phyloP scores from a whole-genome alignment of 225 moss, liverwort and hornwort genomes.

The Physcomitrium patens region DNA sequence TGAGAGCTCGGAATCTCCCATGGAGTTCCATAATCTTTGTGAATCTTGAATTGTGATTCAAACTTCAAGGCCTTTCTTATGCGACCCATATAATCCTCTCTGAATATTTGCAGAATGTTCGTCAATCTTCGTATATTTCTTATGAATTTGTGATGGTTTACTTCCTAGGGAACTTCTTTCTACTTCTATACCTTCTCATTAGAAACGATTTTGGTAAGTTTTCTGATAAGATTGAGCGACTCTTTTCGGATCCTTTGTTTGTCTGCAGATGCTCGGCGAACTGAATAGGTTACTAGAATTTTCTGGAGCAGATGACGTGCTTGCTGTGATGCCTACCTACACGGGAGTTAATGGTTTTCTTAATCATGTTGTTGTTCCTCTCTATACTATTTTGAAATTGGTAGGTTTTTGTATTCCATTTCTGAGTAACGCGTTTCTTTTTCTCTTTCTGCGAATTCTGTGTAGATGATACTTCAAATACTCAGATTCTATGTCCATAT shows the following conservation, averaged over 20 bases:
- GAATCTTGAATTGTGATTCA: conserved; percentile 8
- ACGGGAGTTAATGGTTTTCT: conserved; percentile 74
- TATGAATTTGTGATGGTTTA: conserved; percentile 15
- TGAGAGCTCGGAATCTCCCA: conserved; percentile 7
- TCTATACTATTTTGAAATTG: conserved; percentile 71
- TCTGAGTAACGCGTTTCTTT: neutral
- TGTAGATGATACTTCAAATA: neutral
- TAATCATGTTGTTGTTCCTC: conserved; percentile 71
- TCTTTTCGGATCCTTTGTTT: conserved; percentile 7
- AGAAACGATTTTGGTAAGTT: neutral
- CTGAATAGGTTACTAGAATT: conserved; percentile 79
- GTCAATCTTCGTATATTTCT: conserved; percentile 4
- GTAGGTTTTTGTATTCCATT: conserved; percentile 45
- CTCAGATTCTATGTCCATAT: neutral
- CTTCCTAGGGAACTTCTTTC: neutral
- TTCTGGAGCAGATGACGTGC: conserved; percentile 56
- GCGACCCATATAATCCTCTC: conserved; percentile 1
- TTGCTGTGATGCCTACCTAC: conserved; percentile 71
- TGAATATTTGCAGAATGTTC: conserved; percentile 7
- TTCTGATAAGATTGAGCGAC: conserved; percentile 16
- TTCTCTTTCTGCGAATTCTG: conserved; percentile 1
- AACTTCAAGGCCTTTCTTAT: conserved; percentile 6
- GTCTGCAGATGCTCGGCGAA: conserved; percentile 84
- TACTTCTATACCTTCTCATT: neutral
- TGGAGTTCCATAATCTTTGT: conserved; percentile 17